Evolutionary conservation across 2,329 filamentous ascomycete species (phyloP).

Genomic region (Neopestalotiopsis sp.): DNA sequence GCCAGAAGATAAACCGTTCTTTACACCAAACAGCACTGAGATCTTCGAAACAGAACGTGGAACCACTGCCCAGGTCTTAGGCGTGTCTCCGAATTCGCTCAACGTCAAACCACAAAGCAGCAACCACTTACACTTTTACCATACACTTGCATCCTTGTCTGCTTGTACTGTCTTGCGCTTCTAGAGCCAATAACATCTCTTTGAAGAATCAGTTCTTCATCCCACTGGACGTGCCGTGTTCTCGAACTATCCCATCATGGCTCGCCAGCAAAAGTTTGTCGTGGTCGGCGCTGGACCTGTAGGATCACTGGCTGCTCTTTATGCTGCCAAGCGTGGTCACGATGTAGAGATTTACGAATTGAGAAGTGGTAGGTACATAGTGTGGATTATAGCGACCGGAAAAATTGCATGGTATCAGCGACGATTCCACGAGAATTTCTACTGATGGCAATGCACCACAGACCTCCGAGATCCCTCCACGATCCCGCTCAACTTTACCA

Average conservation of each 20-base stretch:
- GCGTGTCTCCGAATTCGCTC: neutral
- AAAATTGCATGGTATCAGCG: neutral
- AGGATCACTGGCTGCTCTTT: slow-evolving; percentile 88
- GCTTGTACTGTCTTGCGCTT: neutral
- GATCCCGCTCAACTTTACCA: slow-evolving; percentile 90
- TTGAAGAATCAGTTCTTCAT: too few species aligned
- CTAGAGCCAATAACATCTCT: too few species aligned
- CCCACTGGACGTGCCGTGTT: neutral
- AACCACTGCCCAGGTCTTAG: neutral
- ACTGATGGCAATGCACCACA: slow-evolving; percentile 42
- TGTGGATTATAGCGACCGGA: neutral
- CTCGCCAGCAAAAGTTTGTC: slow-evolving; percentile 68
- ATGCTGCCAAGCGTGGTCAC: slow-evolving; percentile 87
- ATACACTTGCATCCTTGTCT: neutral
- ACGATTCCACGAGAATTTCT: neutral
- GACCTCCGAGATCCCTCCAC: slow-evolving; percentile 87
- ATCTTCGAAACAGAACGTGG: neutral
- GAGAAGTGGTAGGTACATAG: slow-evolving; percentile 72
- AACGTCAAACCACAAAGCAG: neutral
- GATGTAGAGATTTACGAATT: slow-evolving; percentile 95
- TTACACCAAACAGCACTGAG: neutral
- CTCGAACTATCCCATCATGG: slow-evolving; percentile 34
- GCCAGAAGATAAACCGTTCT: neutral
- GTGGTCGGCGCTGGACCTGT: slow-evolving; percentile 94
- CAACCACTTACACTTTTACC: neutral